These are phyloP conservation scores for Polygonum aviculare DNA, from an alignment of 148 eudicot species.

Conservation along the genomic window DNA sequence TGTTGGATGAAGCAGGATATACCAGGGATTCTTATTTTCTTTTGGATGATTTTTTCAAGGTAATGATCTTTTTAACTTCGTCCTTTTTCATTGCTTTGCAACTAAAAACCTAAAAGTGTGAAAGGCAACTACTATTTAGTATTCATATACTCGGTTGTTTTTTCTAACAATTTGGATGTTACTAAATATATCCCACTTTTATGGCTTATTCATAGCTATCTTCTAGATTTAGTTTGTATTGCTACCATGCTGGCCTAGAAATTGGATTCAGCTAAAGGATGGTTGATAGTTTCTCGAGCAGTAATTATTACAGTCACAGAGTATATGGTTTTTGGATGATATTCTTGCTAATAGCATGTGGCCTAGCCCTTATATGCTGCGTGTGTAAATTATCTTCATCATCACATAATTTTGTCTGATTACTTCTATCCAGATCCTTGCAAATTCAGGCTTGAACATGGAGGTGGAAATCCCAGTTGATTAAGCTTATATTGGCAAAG, in stretches of 20 bases:
- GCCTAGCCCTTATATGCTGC: not conserved
- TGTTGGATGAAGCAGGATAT: constrained; percentile 78
- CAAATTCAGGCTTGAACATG: constrained; percentile 32
- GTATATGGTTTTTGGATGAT: not conserved
- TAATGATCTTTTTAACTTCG: constrained; percentile 13
- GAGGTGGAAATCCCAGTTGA: constrained; percentile 37
- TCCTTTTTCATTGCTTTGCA: not conserved
- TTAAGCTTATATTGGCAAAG: constrained; percentile 8
- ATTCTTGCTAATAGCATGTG: not conserved
- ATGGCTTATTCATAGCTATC: not conserved
- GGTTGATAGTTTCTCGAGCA: not conserved
- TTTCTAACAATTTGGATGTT: not conserved
- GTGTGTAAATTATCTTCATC: not conserved
- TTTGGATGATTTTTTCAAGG: constrained; percentile 82
- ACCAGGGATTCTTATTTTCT: constrained; percentile 50
- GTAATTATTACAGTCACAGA: too few relatives aligned
- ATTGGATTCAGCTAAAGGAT: not conserved
- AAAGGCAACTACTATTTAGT: not conserved
- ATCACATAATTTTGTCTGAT: not conserved
- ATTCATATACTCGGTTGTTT: not conserved
- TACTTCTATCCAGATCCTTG: constrained; percentile 20
- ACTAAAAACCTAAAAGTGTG: too few relatives aligned
- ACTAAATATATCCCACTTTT: not conserved
- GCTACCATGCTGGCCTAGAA: not conserved
- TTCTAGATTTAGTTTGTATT: not conserved